These are phyloP conservation scores for Casuarina cunninghamiana DNA, from an alignment of 306 rosid species.

Conservation along the genomic window DNA sequence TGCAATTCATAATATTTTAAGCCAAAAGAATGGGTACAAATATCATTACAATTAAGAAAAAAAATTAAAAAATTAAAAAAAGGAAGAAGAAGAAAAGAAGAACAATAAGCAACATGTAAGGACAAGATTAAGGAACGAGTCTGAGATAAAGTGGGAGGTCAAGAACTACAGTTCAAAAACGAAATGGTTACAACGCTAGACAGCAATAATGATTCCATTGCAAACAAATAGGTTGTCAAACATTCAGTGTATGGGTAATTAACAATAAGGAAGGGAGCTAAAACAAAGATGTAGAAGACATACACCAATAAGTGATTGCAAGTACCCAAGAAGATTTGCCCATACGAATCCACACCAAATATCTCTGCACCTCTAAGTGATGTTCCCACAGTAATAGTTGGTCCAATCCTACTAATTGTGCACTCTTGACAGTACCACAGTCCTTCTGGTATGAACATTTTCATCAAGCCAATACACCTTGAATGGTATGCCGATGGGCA, in stretches of 20 bases:
- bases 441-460: constrained; percentile 83
- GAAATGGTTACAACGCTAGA: constrained; percentile 19
- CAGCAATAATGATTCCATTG: constrained; percentile 19
- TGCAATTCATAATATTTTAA: constrained; percentile 48
- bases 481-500: constrained; percentile 97
- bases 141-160: constrained; percentile 7
- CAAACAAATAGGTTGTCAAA: background rate
- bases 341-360: constrained; percentile 78
- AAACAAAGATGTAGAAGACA: constrained; percentile 50
- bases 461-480: constrained; percentile 93
- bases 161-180: constrained; percentile 19
- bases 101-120: background rate
- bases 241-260: constrained; percentile 1
- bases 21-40: constrained; percentile 25
- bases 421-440: constrained; percentile 98
- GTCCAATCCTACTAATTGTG: constrained; percentile 64
- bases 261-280: constrained; percentile 19
- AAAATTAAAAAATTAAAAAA: background rate
- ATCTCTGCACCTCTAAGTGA: constrained; percentile 83
- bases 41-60: constrained; percentile 6
- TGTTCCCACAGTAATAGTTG: constrained; percentile 59
- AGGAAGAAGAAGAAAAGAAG: too few species aligned
- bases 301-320: constrained; percentile 94
- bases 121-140: constrained; percentile 13
- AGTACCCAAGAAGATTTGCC: constrained; percentile 82